These are phyloP conservation scores for Saprolegnia parasitica DNA, from an alignment of 352 stramenopile genomes.

Conservation along the genomic window DNA sequence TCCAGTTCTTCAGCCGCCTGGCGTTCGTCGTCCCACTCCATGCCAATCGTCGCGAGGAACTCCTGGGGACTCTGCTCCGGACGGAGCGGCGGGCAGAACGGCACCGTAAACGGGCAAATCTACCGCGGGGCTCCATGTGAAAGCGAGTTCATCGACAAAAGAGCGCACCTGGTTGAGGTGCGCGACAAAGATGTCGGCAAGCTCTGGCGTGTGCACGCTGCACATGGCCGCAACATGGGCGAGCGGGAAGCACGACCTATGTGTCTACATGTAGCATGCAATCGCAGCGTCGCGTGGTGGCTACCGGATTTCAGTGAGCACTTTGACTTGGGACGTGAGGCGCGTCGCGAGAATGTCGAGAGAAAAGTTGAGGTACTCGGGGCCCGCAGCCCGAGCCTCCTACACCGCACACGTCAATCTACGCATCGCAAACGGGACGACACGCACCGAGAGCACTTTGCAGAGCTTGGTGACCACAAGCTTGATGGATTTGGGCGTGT, in stretches of 20 bases:
- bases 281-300: not conserved
- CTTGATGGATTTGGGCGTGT: conserved; percentile 11
- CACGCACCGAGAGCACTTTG: conserved; percentile 9
- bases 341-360: conserved; percentile 10
- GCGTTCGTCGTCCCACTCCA: conserved; percentile 3
- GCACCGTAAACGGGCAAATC: conserved; percentile 19
- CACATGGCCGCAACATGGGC: conserved; percentile 18
- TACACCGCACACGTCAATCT: not conserved
- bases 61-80: not conserved
- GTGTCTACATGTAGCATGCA: not conserved
- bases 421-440: not conserved
- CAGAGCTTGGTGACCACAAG: conserved; percentile 21
- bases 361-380: conserved; percentile 13
- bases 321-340: conserved; percentile 8
- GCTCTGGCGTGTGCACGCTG: conserved; percentile 15
- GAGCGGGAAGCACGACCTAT: conserved; percentile 19
- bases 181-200: conserved; percentile 22
- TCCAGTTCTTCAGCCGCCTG: not conserved
- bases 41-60: conserved; percentile 4
- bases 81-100: not conserved
- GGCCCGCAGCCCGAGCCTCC: conserved; percentile 11
- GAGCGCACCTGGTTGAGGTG: conserved; percentile 6
- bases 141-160: not conserved
- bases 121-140: not conserved
- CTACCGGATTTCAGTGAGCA: conserved; percentile 18